Evolutionary conservation across 768 basidiomycete genomes (phyloP).

Genomic region (Tulasnella calospora): DNA sequence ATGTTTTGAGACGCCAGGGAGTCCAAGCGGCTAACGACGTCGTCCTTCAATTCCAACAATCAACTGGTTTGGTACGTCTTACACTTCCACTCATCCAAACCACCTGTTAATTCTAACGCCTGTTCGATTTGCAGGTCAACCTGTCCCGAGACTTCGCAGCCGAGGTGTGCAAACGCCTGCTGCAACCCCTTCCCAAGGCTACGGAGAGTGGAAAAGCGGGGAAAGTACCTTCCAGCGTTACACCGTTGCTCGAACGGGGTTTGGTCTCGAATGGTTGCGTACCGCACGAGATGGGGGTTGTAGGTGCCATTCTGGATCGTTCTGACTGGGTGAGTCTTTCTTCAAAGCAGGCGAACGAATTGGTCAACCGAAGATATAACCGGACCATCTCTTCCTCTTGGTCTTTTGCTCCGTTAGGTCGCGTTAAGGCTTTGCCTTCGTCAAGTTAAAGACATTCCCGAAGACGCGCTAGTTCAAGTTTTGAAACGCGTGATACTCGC

Average conservation of each 20-base stretch:
- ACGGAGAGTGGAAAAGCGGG: neutral
- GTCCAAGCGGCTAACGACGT: neutral
- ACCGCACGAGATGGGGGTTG: neutral
- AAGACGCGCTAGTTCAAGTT: constrained; percentile 11
- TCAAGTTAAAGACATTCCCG: neutral
- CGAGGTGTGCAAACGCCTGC: neutral
- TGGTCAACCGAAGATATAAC: too few species aligned
- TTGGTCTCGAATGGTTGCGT: neutral
- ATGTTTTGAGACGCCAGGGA: neutral
- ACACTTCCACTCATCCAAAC: neutral
- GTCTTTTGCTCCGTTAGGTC: neutral
- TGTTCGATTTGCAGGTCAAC: neutral
- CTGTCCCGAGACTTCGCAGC: neutral
- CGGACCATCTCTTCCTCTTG: neutral
- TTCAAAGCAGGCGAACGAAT: neutral
- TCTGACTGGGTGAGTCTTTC: constrained; percentile 7
- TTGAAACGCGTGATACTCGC: neutral
- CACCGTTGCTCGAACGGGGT: neutral
- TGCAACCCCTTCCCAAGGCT: neutral
- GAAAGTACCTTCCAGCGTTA: neutral
- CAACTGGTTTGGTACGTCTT: neutral
- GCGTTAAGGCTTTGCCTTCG: neutral
- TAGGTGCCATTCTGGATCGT: neutral
- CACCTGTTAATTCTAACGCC: neutral
- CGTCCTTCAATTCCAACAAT: neutral